A percentile compares a stretch with the other conserved stretches of the same genome.
These are phyloP conservation scores for Paramecium sexaurelia DNA, from an alignment of 73 alveolate species.

Conservation along the genomic window DNA sequence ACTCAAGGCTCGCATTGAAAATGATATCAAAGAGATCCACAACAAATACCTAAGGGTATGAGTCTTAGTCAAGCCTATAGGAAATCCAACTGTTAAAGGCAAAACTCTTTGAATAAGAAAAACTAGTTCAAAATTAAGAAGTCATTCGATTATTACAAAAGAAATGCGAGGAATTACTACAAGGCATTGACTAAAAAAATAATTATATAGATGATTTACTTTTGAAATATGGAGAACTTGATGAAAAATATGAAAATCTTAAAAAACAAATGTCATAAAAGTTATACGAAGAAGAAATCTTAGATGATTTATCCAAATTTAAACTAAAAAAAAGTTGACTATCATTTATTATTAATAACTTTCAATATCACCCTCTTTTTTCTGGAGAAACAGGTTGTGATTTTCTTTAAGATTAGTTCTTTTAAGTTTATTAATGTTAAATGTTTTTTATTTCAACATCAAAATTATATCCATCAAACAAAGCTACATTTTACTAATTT, in stretches of 20 bases:
- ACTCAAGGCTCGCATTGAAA: background rate
- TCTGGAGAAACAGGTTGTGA: conserved; percentile 63
- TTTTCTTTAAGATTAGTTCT: conserved; percentile 34
- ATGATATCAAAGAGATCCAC: conserved; percentile 47
- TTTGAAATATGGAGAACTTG: background rate
- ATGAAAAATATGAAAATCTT: conserved; percentile 20
- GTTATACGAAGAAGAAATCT: background rate
- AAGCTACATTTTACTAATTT: background rate
- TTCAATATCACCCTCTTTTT: background rate
- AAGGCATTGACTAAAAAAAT: conserved; percentile 11
- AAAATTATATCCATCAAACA: conserved; percentile 45
- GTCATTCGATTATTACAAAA: background rate
- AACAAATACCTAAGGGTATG: conserved; percentile 53
- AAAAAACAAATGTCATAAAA: background rate
- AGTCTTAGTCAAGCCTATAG: conserved; percentile 12
- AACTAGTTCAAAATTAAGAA: background rate
- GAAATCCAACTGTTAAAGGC: conserved; percentile 30
- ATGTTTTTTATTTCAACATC: conserved; percentile 20
- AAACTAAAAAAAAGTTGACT: background rate
- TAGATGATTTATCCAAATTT: background rate
- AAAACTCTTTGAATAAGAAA: conserved; percentile 17
- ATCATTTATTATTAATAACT: background rate
- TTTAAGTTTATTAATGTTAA: conserved; percentile 39
- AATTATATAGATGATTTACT: conserved; percentile 34
- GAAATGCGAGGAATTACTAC: background rate